A percentile compares a stretch with the other conserved stretches of the same genome.
Evolutionary conservation across 1,139 yeast genomes (phyloP).

Genomic region (Pichia sp.): DNA sequence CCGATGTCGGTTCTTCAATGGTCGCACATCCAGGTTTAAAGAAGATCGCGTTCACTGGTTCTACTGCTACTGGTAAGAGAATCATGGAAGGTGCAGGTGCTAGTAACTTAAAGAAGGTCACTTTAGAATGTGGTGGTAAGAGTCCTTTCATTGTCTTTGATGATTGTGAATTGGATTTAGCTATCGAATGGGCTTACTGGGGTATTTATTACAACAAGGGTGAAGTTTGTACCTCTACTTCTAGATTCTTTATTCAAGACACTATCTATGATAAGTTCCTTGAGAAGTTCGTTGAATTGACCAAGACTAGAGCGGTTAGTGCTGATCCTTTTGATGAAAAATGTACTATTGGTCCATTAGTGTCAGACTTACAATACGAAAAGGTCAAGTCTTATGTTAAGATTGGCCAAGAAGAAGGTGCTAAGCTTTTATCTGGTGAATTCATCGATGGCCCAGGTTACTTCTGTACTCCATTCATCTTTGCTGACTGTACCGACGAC

Average conservation of each 20-base stretch:
- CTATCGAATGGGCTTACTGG: constrained; percentile 40
- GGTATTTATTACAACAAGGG: constrained; percentile 55
- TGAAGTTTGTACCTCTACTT: constrained; percentile 61
- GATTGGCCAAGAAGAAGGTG: constrained; percentile 52
- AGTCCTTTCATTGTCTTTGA: constrained; percentile 53
- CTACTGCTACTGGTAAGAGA: constrained; percentile 76
- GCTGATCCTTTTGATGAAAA: constrained; percentile 75
- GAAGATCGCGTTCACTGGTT: constrained; percentile 86
- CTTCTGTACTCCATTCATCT: constrained; percentile 75
- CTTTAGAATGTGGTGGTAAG: constrained; percentile 69
- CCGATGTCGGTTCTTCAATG: constrained; percentile 60
- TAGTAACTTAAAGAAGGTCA: constrained; percentile 71
- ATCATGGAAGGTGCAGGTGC: constrained; percentile 72
- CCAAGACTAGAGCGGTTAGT: constrained; percentile 52
- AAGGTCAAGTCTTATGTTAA: constrained; percentile 54
- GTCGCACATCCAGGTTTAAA: constrained; percentile 59
- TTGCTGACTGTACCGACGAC: constrained; percentile 67
- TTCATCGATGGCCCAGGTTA: constrained; percentile 58
- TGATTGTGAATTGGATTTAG: constrained; percentile 46
- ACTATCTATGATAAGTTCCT: constrained; percentile 49
- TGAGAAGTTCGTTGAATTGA: constrained; percentile 36
- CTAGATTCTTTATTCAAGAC: constrained; percentile 54
- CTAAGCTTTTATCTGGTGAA: constrained; percentile 59
- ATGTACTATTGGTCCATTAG: constrained; percentile 56
- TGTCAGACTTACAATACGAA: constrained; percentile 47